These are phyloP conservation scores for Potentilla sterilis DNA, from an alignment of 306 rosid species.

Conservation along the genomic window DNA sequence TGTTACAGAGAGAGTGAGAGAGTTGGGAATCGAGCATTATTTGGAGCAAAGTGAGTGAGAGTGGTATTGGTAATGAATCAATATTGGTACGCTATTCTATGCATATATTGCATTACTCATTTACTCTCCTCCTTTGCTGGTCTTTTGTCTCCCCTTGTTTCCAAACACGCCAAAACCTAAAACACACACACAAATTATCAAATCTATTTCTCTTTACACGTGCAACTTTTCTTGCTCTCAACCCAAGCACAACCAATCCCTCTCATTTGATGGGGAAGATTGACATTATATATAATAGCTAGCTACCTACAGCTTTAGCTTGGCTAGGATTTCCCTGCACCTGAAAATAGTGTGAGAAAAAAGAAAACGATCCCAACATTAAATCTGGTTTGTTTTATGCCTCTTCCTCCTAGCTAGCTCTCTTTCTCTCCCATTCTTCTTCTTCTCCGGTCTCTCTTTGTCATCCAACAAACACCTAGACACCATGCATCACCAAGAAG, in stretches of 20 bases:
- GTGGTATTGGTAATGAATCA: constrained; percentile 5
- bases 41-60: not conserved
- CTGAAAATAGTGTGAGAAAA: not conserved
- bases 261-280: not conserved
- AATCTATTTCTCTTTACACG: constrained; percentile 22
- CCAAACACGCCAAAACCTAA: constrained; percentile 45
- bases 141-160: constrained; percentile 55
- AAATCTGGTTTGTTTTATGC: not conserved
- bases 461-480: not conserved
- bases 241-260: not conserved
- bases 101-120: constrained; percentile 26
- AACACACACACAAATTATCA: not conserved
- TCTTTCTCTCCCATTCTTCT: not conserved
- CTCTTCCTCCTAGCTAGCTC: not conserved
- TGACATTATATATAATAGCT: not conserved
- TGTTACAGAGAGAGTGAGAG: not conserved
- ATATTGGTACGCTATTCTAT: constrained; percentile 45
- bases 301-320: constrained; percentile 4
- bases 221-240: constrained; percentile 6
- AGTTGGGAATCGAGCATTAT: constrained; percentile 29
- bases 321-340: not conserved
- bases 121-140: constrained; percentile 67
- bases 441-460: not conserved
- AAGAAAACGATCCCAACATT: not conserved
- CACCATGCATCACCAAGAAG: constrained; percentile 15